Base-by-base conservation (phyloP, 768 basidiomycete species). In the Podaxis sp. region DNA sequence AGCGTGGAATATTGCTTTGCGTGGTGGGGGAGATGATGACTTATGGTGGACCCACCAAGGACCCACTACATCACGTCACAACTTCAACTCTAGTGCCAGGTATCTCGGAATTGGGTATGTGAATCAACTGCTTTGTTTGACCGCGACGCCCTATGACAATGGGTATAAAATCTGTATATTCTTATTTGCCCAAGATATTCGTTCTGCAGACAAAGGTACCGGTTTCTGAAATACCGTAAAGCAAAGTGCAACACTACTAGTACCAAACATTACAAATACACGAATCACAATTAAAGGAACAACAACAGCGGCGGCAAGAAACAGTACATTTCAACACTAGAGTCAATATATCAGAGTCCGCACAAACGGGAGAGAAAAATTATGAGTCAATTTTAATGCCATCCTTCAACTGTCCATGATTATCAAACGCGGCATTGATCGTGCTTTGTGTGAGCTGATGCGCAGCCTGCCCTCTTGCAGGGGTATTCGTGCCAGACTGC, bases 401-500 rank as follows among this genome's bases (percentile, higher is more conserved):
- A 36, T 74, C 74, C 48, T 74, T 68, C 58, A 71, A 59, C 57
- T 74, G 71, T 4, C 60, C 61, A 61, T 69, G 68, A 61, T 68
- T 72, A 66, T 74, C 72, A 65, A 83, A 84, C 42, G 80, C 81
- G 52, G 79, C 76, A 68, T 81, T 82, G 57, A 84, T 79, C 56
- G 73, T 79, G 67, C 73, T 76, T 71, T 82, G 80, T 52, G 79
- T 81, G n/a, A 82, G 68, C 53, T 69, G 56, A 51, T 65, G 65
- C 19, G 15, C n/a, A 24, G 59, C 64, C 28, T 65, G 57, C 42
- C 67, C 68, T 46, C 76, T 70, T 28, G 72, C 73, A 1, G 83
- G 83, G 0, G 82, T 82, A 64, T 82, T 84, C 30, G 69, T 71
- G 2, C 87, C 88, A 17, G 88, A 89, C 39, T 83, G 82, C 42